Evolutionary conservation across 1,139 yeast species (phyloP), one percentile per base, ranked within the genome.

Genomic region (Yamadazyma triangularis): DNA sequence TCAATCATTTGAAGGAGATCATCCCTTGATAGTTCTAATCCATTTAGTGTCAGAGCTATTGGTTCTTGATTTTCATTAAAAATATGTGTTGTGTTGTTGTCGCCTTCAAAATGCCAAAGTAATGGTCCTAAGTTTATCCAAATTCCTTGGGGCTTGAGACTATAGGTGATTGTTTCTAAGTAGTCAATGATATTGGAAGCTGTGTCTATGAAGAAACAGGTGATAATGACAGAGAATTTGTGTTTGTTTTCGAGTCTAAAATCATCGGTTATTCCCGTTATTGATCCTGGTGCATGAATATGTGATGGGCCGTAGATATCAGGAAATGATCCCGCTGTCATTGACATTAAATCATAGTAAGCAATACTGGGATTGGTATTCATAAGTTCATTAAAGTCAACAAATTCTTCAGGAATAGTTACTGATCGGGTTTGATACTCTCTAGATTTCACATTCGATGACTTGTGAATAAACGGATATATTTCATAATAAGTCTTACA

Each of bases 81-180:
- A 10, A 32, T 22, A 19, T 15, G n/a, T 10, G 18, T 12, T 20
- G 39, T 35, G 14, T 31, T 56, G 15, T 52, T 57, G 29, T 72
- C 75, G 32, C 74, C 76, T 46, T 85, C 95, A 49, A 74, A 81
- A 55, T 88, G 96, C 93, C 95, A 87, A 31, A 83, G 56, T 16
- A 87, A 58, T 0, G 96, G 96, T 0, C 96, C 96, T 45, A 81
- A 75, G 52, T 88, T 88, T 34, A 86, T 64, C 95, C 96, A 87
- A 10, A 60, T 42, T 0, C 93, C 94, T 5, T 72, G 73, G 0
- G 61, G 51, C 28, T 62, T 62, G 34, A 86, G 50, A 13, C 75
- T 62, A 40, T 77, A 64, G 13, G 63, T 51, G 1, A 88, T 73
- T 0, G 86, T 62, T 33, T 66, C 70, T 26, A 88, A 40, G 38